These are phyloP conservation scores for Zanthoxylum bungeanum DNA, from an alignment of 345 rosid genomes.

Conservation along the genomic window DNA sequence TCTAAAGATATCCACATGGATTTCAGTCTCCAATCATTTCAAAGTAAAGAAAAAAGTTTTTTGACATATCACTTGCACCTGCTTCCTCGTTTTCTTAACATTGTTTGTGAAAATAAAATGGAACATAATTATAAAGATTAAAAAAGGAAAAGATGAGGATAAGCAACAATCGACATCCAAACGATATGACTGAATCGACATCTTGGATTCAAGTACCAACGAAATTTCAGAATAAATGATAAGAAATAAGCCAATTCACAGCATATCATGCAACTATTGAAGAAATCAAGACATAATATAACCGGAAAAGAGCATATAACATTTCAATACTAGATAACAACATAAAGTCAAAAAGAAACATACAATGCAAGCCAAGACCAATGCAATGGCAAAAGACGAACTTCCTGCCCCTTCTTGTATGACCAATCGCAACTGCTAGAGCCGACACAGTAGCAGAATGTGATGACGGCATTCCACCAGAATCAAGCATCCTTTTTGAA, in stretches of 20 bases:
- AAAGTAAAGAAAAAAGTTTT: slow-evolving; percentile 1
- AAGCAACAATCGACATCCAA: background rate
- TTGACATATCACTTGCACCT: slow-evolving; percentile 8
- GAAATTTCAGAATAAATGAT: too few species aligned
- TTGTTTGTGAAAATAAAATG: too few species aligned
- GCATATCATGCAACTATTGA: background rate
- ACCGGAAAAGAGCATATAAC: too few species aligned
- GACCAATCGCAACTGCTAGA: slow-evolving; percentile 72
- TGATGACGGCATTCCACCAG: slow-evolving; percentile 99
- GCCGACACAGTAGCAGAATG: slow-evolving; percentile 97
- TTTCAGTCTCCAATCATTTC: slow-evolving; percentile 13
- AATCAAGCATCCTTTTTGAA: slow-evolving; percentile 72
- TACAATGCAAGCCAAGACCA: slow-evolving; percentile 86
- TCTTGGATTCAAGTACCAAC: too few species aligned
- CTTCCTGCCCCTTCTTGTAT: slow-evolving; percentile 76
- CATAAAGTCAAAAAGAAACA: slow-evolving; percentile 28
- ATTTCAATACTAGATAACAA: background rate
- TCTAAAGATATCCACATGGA: background rate
- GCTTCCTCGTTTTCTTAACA: background rate
- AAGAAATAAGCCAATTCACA: background rate
- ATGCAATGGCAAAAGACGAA: slow-evolving; percentile 79
- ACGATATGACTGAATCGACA: background rate
- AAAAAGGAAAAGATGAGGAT: too few species aligned
- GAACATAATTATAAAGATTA: too few species aligned
- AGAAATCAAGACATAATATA: background rate